Evolutionary conservation across 805 yeast species (phyloP), one percentile per base, ranked within the genome.

Genomic region (Dipodascus geniculatus): DNA sequence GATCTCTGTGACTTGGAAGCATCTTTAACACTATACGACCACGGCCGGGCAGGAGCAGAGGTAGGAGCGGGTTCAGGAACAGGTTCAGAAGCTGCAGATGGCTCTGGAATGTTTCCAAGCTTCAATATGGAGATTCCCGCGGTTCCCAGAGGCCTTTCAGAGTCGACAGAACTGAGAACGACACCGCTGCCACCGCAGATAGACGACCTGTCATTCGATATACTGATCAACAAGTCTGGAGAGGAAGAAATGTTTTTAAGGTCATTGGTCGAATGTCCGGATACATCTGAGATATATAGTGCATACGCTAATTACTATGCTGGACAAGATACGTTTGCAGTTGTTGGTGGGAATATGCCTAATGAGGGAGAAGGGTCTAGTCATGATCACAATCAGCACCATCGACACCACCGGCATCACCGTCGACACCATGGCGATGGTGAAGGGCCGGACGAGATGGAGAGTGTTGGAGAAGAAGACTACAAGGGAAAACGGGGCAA

Each of bases 201-300:
- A n/a, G 33, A 11, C 33, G 44, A 38, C 19, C 8, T 38, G 11
- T 17, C 20, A 3, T 38, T 38, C 20, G 44, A 38, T 17, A 47
- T 17, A 14, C 4, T 47, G n/a, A 47, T 47, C 19, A 47, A 47
- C 49, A 9, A 22, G 8, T 47, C 49, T 22, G 49, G 49, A 22
- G 49, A 47, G 19, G 49, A 47, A 47, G 49, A 47, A 23, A 47
- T 17, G n/a, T 47, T 47, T 22, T 23, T 47, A 22, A 6, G 49
- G n/a, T 20, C 33, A 28, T 11, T 28, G 33, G 33, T 28, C 11
- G 33, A 28, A 28, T 11, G 33, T 28, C 33, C 33, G 33, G 33
- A 28, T 11, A 28, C 33, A 11, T 6, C 9, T 28, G 33, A 6
- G 33, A 6, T 6, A 28, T 28, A 28, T 11, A 28, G 11, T 28